Conservation (phyloP, 495 filamentous ascomycete species). For the Penicillium odoratum region DNA sequence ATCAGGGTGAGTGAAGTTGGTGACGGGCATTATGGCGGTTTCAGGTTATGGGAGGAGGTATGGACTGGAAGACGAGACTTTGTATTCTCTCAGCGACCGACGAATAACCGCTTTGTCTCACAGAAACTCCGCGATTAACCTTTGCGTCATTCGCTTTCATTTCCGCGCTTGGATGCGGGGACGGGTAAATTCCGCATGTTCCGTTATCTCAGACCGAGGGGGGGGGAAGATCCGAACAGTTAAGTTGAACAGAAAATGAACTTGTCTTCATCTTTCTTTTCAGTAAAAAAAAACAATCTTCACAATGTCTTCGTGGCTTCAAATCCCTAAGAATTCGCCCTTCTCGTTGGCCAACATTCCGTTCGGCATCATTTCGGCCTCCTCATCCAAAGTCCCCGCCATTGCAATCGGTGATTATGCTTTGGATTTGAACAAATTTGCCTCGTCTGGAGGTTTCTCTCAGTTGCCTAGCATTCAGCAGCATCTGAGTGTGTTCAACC, state of each 20-base stretch:
- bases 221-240: constrained; percentile 8
- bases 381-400: constrained; percentile 62
- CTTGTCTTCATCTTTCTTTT: not conserved
- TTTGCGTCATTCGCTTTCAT: constrained; percentile 1
- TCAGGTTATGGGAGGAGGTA: not conserved
- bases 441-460: constrained; percentile 58
- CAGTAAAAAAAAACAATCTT: not conserved
- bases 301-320: constrained; percentile 65
- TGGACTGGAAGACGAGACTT: constrained; percentile 2
- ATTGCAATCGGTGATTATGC: constrained; percentile 76
- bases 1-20: constrained; percentile 53
- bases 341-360: constrained; percentile 92
- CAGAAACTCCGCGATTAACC: constrained; percentile 21
- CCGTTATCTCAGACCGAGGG: constrained; percentile 9
- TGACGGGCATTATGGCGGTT: constrained; percentile 51
- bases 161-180: constrained; percentile 33
- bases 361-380: constrained; percentile 79
- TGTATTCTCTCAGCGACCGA: not conserved
- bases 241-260: constrained; percentile 9
- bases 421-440: constrained; percentile 71
- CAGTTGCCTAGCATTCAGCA: constrained; percentile 57
- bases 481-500: constrained; percentile 61
- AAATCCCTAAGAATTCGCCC: constrained; percentile 61
- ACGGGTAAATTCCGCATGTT: constrained; percentile 31
- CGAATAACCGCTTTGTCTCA: not conserved